Evolutionary conservation across 1,284 basidiomycete genomes (phyloP), one percentile per base, ranked within the genome.

Genomic region (Farysia itapuensis): DNA sequence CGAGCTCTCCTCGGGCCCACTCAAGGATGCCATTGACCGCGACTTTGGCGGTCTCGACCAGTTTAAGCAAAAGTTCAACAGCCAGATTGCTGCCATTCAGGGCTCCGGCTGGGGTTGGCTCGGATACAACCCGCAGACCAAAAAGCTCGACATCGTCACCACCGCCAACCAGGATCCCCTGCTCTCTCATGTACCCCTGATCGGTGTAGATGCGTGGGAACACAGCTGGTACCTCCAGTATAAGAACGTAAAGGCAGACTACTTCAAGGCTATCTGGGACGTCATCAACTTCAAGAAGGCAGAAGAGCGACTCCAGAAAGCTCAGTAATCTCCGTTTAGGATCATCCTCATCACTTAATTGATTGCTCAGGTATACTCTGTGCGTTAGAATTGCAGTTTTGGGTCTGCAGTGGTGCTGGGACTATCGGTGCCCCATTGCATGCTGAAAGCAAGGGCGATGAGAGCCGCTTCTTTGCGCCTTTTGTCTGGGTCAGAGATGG

Each of bases 231-330:
- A 74, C 56, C 64, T 74, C 6, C 71, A 76, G 54, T 74, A 76
- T 65, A 54, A 73, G 50, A 76, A 76, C 64, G 65, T 67, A 45
- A 74, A 74, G 65, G 71, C 69, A 26, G 65, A 65, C 43, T 76
- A 76, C 71, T 72, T 76, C 41, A 74, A 76, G 65, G 66, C 65
- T 25, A 74, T 76, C 42, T 76, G 74, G 74, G 47, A 68, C 15
- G 74, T 75, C 22, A 73, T 75, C 64, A 76, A 76, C 71, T 76
- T 70, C 40, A 70, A 74, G 63, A 66, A 67, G 29, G 74, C 74
- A 40, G 72, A 76, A 45, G 65, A 74, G 39, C 59, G 74, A 35
- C 58, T 76, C 15, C 59, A 65, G 43, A 64, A 68, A 38, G 71
- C 66, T 20, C n/a, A n/a, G n/a, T n/a, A n/a, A n/a, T n/a, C n/a